Percentiles rank a stretch among this genome's conserved stretches.
Conservation (phyloP, 805 yeast species). For the Tetrapisispora taiwanensis region DNA sequence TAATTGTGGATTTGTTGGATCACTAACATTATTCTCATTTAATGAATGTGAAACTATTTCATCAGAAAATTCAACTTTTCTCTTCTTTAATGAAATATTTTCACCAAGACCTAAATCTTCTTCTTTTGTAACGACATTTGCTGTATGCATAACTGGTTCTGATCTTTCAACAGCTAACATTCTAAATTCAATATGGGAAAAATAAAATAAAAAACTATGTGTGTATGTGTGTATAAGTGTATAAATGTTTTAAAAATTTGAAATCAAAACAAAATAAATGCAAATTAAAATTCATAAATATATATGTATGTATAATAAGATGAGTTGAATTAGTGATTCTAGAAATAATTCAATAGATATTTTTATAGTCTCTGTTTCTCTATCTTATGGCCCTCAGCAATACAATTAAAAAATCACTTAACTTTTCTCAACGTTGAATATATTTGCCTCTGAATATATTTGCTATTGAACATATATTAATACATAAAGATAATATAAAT, state of each 20-base stretch:
- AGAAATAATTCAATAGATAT: too few species aligned
- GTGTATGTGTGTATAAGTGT: neutral
- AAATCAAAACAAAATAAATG: neutral
- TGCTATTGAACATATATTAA: too few species aligned
- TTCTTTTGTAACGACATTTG: neutral
- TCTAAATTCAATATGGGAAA: neutral
- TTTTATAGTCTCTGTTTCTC: too few species aligned
- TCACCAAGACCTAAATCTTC: neutral
- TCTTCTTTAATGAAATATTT: slow-evolving; percentile 12
- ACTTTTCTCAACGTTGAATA: too few species aligned
- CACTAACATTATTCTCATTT: slow-evolving; percentile 3
- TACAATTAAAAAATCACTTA: too few species aligned
- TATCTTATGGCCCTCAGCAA: too few species aligned
- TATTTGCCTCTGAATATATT: too few species aligned
- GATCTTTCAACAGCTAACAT: slow-evolving; percentile 2
- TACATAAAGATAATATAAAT: too few species aligned
- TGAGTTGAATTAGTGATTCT: too few species aligned
- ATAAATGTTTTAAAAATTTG: neutral
- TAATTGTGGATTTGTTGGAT: slow-evolving; percentile 9
- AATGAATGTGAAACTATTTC: slow-evolving; percentile 14
- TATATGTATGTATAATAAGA: too few species aligned
- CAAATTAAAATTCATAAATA: too few species aligned
- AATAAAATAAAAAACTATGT: too few species aligned
- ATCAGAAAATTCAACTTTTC: slow-evolving; percentile 27
- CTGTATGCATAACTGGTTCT: neutral